These are phyloP conservation scores for Areca catechu DNA, from an alignment of 176 grass and related monocot species.

Conservation along the genomic window DNA sequence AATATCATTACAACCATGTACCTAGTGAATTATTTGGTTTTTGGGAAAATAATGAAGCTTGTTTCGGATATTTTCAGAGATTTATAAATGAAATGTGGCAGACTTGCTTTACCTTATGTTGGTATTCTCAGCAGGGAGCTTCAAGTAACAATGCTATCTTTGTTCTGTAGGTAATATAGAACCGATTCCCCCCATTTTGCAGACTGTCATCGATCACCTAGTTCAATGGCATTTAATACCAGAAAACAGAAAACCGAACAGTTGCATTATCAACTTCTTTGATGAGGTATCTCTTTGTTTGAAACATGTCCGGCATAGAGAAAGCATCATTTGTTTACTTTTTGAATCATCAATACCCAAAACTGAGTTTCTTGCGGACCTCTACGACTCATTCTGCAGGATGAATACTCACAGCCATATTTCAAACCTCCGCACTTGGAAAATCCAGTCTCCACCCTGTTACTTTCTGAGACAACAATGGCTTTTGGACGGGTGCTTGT, in stretches of 20 bases:
- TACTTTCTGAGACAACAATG: constrained; percentile 81
- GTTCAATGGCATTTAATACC: constrained; percentile 97
- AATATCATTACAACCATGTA: too few relatives aligned
- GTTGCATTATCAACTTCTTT: constrained; percentile 98
- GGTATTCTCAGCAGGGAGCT: too few relatives aligned
- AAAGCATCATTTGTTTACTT: too few relatives aligned
- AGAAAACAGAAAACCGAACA: constrained; percentile 87
- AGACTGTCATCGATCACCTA: constrained; percentile 89
- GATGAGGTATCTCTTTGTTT: constrained; percentile 60
- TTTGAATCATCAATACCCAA: too few relatives aligned
- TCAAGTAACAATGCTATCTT: not conserved
- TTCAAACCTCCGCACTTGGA: constrained; percentile 96
- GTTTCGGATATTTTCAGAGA: too few relatives aligned
- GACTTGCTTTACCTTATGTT: too few relatives aligned
- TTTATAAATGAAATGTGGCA: too few relatives aligned
- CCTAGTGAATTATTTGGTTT: too few relatives aligned
- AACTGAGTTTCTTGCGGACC: too few relatives aligned
- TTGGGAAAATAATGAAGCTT: too few relatives aligned
- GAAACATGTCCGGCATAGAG: too few relatives aligned
- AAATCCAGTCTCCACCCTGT: constrained; percentile 88
- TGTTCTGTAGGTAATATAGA: constrained; percentile 77
- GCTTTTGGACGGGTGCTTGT: constrained; percentile 83
- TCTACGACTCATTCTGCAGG: constrained; percentile 33
- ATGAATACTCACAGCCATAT: constrained; percentile 91
- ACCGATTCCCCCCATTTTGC: constrained; percentile 67